phyloP scores from a whole-genome alignment of 495 filamentous ascomycete genomes.

The Penicillium egyptiacum region DNA sequence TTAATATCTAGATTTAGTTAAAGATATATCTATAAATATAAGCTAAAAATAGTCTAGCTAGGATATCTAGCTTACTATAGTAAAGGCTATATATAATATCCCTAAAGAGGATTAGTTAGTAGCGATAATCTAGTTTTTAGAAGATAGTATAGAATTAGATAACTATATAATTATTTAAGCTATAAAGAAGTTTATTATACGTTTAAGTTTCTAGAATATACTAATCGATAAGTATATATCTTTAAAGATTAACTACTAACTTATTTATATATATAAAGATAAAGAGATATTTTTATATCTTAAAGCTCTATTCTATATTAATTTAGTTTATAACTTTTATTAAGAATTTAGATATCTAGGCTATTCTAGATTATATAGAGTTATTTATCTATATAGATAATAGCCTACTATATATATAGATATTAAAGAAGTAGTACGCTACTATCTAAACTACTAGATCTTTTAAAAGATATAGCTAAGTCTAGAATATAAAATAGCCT shows the following conservation, averaged over 20 bases:
- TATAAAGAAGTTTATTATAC: neutral
- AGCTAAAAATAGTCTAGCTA: neutral
- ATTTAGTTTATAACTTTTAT: neutral
- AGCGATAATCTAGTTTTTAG: neutral
- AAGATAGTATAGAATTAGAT: neutral
- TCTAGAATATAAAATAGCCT: neutral
- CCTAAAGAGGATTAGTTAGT: neutral
- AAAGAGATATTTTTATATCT: neutral
- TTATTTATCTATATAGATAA: neutral
- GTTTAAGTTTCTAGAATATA: neutral
- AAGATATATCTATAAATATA: too few species aligned
- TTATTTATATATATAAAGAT: slow-evolving; percentile 2
- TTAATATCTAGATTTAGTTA: too few species aligned
- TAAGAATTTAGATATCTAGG: slow-evolving; percentile 3
- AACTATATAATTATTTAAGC: neutral
- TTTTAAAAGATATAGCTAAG: neutral
- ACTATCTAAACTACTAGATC: slow-evolving; percentile 3
- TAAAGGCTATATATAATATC: neutral
- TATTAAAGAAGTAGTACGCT: neutral
- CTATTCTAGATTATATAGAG: neutral
- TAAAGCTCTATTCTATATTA: neutral
- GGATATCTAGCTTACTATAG: neutral
- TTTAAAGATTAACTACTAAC: neutral
- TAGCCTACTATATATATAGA: neutral
- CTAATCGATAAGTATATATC: neutral